Evolutionary conservation across 108 stramenopile species (phyloP).

Genomic region (Pseudonitzschia multiseries): DNA sequence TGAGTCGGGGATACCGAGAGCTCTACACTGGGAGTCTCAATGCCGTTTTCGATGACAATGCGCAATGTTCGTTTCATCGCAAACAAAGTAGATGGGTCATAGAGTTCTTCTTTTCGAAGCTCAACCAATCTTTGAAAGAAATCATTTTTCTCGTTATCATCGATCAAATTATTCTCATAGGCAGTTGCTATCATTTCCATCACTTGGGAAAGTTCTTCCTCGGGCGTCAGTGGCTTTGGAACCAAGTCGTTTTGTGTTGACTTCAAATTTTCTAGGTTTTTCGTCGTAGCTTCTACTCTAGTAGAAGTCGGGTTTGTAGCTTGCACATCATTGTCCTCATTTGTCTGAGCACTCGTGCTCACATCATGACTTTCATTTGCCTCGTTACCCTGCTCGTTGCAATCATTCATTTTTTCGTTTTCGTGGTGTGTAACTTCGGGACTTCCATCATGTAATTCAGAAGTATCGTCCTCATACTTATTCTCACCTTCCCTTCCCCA

Average conservation of each 20-base stretch:
- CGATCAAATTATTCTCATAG: constrained; percentile 28
- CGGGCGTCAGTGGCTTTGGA: not conserved
- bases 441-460: not conserved
- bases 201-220: constrained; percentile 22
- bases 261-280: not conserved
- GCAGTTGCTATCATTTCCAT: constrained; percentile 27
- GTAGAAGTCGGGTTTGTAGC: not conserved
- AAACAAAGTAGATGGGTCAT: constrained; percentile 5
- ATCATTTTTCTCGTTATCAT: constrained; percentile 18
- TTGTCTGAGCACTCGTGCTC: not conserved
- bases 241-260: not conserved
- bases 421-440: not conserved
- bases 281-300: not conserved
- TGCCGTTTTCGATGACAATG: constrained; percentile 23
- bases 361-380: not conserved
- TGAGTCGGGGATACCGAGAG: not conserved
- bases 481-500: constrained; percentile 25
- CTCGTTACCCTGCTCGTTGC: not conserved
- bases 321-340: not conserved
- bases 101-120: constrained; percentile 13
- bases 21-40: not conserved
- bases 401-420: not conserved
- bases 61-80: constrained; percentile 22
- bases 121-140: constrained; percentile 17
- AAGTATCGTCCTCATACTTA: not conserved